Conservation (phyloP, 108 stramenopile genomes). For the Fragilaria radians region DNA sequence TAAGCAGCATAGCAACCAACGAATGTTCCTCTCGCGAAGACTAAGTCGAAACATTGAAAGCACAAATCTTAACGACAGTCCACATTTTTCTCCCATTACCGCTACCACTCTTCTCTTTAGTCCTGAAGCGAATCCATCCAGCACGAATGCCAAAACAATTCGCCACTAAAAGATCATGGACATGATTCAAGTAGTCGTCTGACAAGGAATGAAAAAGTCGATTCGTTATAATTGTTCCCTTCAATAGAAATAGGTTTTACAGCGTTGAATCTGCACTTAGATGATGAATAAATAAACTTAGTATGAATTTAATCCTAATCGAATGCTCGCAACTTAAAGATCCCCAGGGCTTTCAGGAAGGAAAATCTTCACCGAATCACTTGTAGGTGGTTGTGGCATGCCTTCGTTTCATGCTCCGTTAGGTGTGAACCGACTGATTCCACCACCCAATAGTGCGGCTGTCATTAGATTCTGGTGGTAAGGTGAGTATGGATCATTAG, state of each 20-base stretch:
- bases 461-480: slow-evolving; percentile 3
- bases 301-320: too few relatives aligned
- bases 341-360: too few relatives aligned
- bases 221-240: not conserved
- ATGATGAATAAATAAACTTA: not conserved
- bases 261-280: not conserved
- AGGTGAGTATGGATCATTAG: not conserved
- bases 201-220: not conserved
- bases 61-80: not conserved
- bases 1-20: slow-evolving; percentile 12
- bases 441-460: slow-evolving; percentile 23
- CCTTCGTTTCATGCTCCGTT: slow-evolving; percentile 16
- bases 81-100: slow-evolving; percentile 17
- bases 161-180: not conserved
- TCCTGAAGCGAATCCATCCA: not conserved
- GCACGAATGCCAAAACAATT: not conserved
- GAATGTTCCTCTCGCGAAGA: slow-evolving; percentile 21
- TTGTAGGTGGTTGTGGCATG: too few relatives aligned
- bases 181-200: not conserved
- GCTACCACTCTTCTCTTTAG: slow-evolving; percentile 15
- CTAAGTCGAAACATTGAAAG: slow-evolving; percentile 5
- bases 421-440: slow-evolving; percentile 28
- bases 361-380: too few relatives aligned
- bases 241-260: not conserved
- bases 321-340: too few relatives aligned